Evolutionary conservation across 1,139 yeast species (phyloP), one percentile per base, ranked within the genome.

Genomic region (Magnusiomyces fungicola): DNA sequence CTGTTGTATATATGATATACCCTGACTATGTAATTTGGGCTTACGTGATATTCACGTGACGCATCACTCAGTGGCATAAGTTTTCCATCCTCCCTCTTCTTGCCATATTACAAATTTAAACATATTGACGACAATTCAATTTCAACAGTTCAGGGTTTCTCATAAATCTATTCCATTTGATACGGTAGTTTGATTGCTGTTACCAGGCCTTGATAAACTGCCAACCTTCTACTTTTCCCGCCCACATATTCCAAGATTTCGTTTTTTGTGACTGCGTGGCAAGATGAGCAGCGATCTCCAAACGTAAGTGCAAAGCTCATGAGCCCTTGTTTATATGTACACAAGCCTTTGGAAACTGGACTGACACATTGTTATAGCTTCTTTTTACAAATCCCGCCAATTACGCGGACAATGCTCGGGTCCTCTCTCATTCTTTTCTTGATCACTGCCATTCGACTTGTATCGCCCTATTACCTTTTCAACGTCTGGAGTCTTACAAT

Each of bases 401-500:
- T 64, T 23, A 63, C 68, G 1, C 51, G 67, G 49, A 52, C 57
- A n/a, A 46, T 61, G 45, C 54, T 62, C 25, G 48, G 60, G 14
- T 53, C 57, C 34, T 46, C 61, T 2, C 48, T 56, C 14, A 58
- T 55, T 18, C 41, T 63, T 12, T 55, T 62, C 21, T 38, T 63
- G 16, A 60, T 57, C 24, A 53, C 56, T 6, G 46, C 56, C 10
- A 38, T 59, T 40, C 48, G 53, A 22, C 40, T 62, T 43, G 47
- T 61, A 4, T 52, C 54, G 25, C 51, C 56, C 1, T 36, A 37
- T 29, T 49, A 50, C 36, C 47, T 65, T 23, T 47, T 61, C 48
- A 61, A 63, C 48, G 47, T 53, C 49, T 66, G 69, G 69, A 58
- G 61, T 14, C 45, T 42, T 37, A 57, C 63, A 3, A 29, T 62